A percentile compares a stretch with the other conserved stretches of the same genome.
phyloP scores from a whole-genome alignment of 2,329 filamentous ascomycete species.

The Curvularia sp. region DNA sequence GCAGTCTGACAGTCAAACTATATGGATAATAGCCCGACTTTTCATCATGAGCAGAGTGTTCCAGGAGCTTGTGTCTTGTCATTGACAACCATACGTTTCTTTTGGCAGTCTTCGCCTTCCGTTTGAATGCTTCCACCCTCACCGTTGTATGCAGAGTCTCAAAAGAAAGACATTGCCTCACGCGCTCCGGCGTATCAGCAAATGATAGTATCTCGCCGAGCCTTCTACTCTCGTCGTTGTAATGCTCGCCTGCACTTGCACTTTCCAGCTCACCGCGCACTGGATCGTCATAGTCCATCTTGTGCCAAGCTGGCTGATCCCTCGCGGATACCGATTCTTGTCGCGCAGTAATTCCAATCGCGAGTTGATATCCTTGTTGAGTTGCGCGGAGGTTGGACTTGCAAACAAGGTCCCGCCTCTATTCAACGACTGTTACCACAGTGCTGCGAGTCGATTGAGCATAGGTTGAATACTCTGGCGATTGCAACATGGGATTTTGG shows the following conservation, averaged over 20 bases:
- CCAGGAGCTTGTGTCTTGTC: conserved; percentile 4
- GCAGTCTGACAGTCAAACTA: conserved; percentile 18
- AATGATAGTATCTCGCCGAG: background rate
- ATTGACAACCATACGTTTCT: conserved; percentile 12
- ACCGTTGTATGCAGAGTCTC: background rate
- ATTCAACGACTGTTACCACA: conserved; percentile 1
- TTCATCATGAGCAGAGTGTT: background rate
- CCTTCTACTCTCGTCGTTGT: background rate
- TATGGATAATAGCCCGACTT: conserved; percentile 5
- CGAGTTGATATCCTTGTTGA: conserved; percentile 14
- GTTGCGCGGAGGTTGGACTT: conserved; percentile 26
- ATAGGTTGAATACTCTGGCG: background rate
- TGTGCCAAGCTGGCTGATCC: conserved; percentile 22
- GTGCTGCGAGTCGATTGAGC: background rate
- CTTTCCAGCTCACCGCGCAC: background rate
- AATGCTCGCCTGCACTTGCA: background rate
- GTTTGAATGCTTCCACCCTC: background rate
- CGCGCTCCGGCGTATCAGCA: background rate
- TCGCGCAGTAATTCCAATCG: conserved; percentile 26
- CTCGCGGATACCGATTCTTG: conserved; percentile 22
- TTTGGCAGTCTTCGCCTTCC: background rate
- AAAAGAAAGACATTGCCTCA: background rate
- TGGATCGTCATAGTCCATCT: conserved; percentile 21
- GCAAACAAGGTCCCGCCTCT: conserved; percentile 24
- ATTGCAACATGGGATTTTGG: background rate